Percentiles rank a stretch among this genome's conserved stretches.
Conservation (phyloP, 2,329 filamentous ascomycete genomes). For the Aspergillus sp. region DNA sequence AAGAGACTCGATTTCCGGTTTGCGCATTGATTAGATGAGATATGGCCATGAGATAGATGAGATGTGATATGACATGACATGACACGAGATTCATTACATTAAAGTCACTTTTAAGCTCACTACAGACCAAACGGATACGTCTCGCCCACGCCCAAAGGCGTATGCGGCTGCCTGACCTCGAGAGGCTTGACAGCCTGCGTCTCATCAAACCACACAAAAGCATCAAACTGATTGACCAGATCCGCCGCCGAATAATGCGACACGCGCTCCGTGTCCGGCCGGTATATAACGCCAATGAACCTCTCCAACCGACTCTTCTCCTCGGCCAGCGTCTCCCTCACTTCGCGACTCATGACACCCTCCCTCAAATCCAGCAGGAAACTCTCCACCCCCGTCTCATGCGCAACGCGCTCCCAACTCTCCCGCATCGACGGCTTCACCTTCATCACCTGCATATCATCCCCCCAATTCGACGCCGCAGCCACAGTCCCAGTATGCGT, state of each 20-base stretch:
- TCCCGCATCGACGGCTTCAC: conserved; percentile 52
- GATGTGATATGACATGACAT: not conserved
- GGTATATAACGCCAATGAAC: conserved; percentile 60
- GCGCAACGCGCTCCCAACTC: conserved; percentile 56
- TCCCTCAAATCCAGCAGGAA: conserved; percentile 55
- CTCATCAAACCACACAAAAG: conserved; percentile 56
- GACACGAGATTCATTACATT: not conserved
- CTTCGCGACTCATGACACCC: conserved; percentile 37
- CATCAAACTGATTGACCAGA: conserved; percentile 56
- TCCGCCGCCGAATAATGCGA: conserved; percentile 56
- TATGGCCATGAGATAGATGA: too few relatives aligned
- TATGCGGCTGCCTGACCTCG: conserved; percentile 52
- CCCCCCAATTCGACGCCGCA: conserved; percentile 57
- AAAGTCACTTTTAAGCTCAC: not conserved
- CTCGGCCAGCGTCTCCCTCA: conserved; percentile 43
- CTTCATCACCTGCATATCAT: conserved; percentile 56
- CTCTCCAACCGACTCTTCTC: conserved; percentile 49
- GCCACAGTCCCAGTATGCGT: conserved; percentile 59
- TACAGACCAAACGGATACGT: conserved; percentile 59
- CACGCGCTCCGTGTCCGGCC: conserved; percentile 53
- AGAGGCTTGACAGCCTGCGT: conserved; percentile 52
- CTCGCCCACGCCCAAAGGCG: conserved; percentile 49
- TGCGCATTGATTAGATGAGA: conserved; percentile 28
- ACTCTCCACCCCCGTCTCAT: conserved; percentile 49
- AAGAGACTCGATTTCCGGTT: conserved; percentile 44